Percentiles rank a stretch among this genome's conserved stretches.
phyloP scores from a whole-genome alignment of 2,329 filamentous ascomycete species.

The Teratosphaeriaceae sp. region DNA sequence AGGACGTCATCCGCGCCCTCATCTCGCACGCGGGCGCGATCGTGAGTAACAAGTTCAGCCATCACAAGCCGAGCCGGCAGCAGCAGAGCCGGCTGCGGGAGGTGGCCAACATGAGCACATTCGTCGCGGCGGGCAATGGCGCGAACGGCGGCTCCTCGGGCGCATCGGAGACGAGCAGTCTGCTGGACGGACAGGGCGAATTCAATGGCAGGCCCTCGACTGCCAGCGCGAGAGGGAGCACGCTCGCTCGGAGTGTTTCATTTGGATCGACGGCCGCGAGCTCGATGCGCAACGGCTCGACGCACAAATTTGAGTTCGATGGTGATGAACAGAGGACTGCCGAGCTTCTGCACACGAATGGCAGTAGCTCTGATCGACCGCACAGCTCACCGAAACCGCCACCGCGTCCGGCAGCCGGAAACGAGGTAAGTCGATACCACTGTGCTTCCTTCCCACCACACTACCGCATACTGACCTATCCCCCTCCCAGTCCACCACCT shows the following conservation, averaged over 20 bases:
- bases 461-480: too few relatives aligned
- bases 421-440: constrained; percentile 10
- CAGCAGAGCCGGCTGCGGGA: constrained; percentile 76
- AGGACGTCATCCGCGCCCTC: constrained; percentile 85
- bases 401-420: neutral
- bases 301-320: neutral
- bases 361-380: neutral
- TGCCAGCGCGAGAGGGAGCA: constrained; percentile 22
- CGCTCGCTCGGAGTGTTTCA: constrained; percentile 19
- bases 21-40: constrained; percentile 95
- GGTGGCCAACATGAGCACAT: constrained; percentile 68
- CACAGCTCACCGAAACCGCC: neutral
- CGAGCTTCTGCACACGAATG: constrained; percentile 3
- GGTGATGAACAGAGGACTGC: constrained; percentile 9
- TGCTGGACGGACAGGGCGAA: constrained; percentile 18
- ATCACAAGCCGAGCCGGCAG: constrained; percentile 73
- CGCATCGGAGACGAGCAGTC: constrained; percentile 19
- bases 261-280: constrained; percentile 15
- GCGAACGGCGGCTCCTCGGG: constrained; percentile 5
- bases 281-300: constrained; percentile 4
- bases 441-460: too few relatives aligned
- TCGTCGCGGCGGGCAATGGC: constrained; percentile 37
- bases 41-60: constrained; percentile 93
- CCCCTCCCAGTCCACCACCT: too few relatives aligned
- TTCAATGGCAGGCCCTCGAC: constrained; percentile 21